Base-by-base conservation (phyloP, 2,329 filamentous ascomycete genomes). In the Neoarthrinium moseri region DNA sequence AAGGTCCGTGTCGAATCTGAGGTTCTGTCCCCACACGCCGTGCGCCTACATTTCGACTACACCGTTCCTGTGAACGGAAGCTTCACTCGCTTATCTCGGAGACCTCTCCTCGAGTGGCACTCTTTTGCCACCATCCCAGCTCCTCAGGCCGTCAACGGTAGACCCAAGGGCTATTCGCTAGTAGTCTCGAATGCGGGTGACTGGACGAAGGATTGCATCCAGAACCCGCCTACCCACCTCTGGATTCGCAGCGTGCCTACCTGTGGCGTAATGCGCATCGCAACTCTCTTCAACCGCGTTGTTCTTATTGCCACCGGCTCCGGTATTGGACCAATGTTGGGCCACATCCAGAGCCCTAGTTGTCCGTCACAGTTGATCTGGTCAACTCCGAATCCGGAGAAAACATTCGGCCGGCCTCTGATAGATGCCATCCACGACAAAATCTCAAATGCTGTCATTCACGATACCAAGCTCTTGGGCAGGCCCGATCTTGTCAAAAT, bases 101-200 rank as follows among this genome's bases (percentile, higher is more conserved):
- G 74, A 7, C 86, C 86, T 0, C 70, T 89, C 30, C 66, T 75
- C 7, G 87, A 91, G 64, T 89, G 85, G 75, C 87, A 91, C 66
- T 80, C 83, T 1, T 91, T 91, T 59, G 87, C 87, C 34, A 84
- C 84, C 2, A 87, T 91, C 49, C 81, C 85, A 1, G 74, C 78
- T 43, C 73, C 78, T 3, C 60, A 69, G 44, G 56, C 56, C 6
- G 55, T 51, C 11, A 39, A 61, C 46, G 56, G 52, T 26, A 54
- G 69, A 37, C 61, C 69, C 29, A 69, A 69, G 43, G 83, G 80
- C 12, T 89, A 85, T 66, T 88, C 84, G 0, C 71, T 87, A 23
- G 69, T 91, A 23, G 74, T 91, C 22, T 88, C 85, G 44, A 85
- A 84, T 52, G 86, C 85, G 4, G 87, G 87, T 18, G 86, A 91